These are phyloP conservation scores for Phytophthora colocasiae DNA, from an alignment of 352 stramenopile genomes.

Conservation along the genomic window DNA sequence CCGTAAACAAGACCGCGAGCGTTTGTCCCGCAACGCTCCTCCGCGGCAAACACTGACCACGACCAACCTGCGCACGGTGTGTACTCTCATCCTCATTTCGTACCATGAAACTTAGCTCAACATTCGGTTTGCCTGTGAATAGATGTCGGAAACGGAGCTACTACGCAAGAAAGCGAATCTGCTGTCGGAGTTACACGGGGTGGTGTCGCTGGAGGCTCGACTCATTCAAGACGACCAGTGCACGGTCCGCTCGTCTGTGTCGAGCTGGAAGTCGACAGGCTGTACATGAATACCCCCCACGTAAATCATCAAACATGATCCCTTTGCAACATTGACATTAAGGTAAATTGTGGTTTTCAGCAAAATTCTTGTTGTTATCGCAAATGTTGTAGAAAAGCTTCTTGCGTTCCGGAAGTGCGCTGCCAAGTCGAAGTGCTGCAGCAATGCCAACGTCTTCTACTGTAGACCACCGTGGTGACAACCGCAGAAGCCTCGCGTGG, in stretches of 20 bases:
- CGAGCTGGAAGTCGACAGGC: slow-evolving; percentile 69
- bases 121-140: background rate
- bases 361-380: no score
- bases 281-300: background rate
- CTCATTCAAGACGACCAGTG: slow-evolving; percentile 71
- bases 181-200: slow-evolving; percentile 59
- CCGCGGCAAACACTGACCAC: slow-evolving; percentile 24
- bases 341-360: no score
- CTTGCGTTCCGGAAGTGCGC: no score
- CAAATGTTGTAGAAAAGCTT: no score
- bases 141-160: slow-evolving; percentile 65
- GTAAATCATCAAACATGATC: no score
- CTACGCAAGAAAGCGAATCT: slow-evolving; percentile 60
- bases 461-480: background rate
- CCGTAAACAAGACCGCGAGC: slow-evolving; percentile 47
- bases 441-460: background rate
- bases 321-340: no score
- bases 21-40: slow-evolving; percentile 33
- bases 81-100: slow-evolving; percentile 13
- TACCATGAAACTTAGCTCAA: background rate
- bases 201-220: slow-evolving; percentile 59
- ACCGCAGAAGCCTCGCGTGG: slow-evolving; percentile 8
- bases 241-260: slow-evolving; percentile 72
- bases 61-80: slow-evolving; percentile 45
- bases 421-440: no score